Percentiles rank a stretch among this genome's conserved stretches.
Conservation (phyloP, 2,329 filamentous ascomycete genomes). For the Paecilomyces sp. region DNA sequence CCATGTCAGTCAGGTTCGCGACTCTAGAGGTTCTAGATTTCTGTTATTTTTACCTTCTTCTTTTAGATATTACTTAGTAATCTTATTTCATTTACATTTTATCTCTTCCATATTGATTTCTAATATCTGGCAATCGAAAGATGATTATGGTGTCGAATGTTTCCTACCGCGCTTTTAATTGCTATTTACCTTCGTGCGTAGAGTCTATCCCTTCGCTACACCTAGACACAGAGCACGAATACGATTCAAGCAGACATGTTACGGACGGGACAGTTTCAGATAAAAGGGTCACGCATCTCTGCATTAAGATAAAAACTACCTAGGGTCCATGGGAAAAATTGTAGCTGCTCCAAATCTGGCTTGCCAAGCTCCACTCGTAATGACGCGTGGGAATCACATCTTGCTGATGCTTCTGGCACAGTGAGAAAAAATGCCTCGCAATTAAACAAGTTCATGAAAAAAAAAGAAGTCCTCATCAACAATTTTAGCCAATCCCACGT, state of each 20-base stretch:
- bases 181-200: too few species aligned
- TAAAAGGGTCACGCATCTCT: neutral
- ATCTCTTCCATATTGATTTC: too few species aligned
- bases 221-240: neutral
- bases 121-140: too few species aligned
- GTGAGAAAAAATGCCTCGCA: neutral
- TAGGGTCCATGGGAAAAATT: neutral
- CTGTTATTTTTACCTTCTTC: too few species aligned
- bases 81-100: too few species aligned
- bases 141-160: too few species aligned
- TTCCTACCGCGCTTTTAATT: too few species aligned
- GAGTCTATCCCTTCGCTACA: too few species aligned
- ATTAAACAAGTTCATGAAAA: neutral
- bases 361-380: neutral
- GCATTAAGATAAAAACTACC: neutral
- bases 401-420: neutral
- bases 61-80: too few species aligned
- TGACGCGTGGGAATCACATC: neutral
- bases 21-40: too few species aligned
- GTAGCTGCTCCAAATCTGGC: neutral
- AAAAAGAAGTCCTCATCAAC: constrained; percentile 3
- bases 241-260: neutral
- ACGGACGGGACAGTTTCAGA: neutral
- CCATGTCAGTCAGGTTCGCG: too few species aligned
- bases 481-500: neutral